Percentiles rank a stretch among this genome's conserved stretches.
These are phyloP conservation scores for Epichloe brachyelytri DNA, from an alignment of 2,329 filamentous ascomycete species.

Conservation along the genomic window DNA sequence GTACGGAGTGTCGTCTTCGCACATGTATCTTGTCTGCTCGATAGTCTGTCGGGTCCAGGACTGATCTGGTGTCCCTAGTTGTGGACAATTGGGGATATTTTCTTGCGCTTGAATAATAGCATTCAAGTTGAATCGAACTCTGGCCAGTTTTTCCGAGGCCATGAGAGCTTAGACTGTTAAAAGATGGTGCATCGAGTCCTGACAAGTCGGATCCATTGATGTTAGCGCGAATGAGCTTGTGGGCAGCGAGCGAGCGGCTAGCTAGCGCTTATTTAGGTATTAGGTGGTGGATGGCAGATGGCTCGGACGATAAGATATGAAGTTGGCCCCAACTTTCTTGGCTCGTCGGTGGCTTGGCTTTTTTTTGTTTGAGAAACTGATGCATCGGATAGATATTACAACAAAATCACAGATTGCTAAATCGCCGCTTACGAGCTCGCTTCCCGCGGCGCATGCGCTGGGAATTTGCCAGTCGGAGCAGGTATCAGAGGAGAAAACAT, in stretches of 20 bases:
- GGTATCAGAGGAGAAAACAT: constrained; percentile 7
- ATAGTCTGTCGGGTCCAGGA: too few species aligned
- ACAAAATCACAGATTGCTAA: background rate
- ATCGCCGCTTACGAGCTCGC: background rate
- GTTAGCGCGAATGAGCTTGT: background rate
- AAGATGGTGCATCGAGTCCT: background rate
- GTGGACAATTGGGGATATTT: background rate
- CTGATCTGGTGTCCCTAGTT: background rate
- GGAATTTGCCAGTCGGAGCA: background rate
- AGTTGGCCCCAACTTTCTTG: background rate
- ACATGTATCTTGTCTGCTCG: too few species aligned
- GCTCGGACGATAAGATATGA: constrained; percentile 14
- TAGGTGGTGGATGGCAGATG: constrained; percentile 1
- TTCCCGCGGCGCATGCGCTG: background rate
- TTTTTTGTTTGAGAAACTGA: too few species aligned
- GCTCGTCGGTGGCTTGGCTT: background rate
- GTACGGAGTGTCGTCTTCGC: too few species aligned
- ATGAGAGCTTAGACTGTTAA: background rate
- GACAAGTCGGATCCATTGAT: background rate
- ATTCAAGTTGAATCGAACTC: too few species aligned
- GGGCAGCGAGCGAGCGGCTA: background rate
- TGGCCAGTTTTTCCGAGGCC: background rate
- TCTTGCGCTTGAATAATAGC: too few species aligned
- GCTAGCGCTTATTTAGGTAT: background rate
- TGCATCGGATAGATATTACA: too few species aligned